Conservation (phyloP, 495 filamentous ascomycete genomes). For the Pyrenopolyporus hunteri region DNA sequence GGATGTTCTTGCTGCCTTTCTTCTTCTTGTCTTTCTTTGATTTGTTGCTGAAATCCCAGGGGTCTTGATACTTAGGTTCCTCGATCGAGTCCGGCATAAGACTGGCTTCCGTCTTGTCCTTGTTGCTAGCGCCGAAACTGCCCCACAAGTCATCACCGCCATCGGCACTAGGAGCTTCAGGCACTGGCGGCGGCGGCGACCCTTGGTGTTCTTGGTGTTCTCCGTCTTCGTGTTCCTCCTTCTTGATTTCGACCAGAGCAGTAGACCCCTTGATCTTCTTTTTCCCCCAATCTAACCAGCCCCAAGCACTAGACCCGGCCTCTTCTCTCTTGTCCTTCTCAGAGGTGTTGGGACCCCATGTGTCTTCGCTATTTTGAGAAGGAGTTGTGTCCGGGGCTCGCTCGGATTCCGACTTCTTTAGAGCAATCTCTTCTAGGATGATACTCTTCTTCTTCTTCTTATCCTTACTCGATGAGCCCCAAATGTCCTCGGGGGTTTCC, state of each 20-base stretch:
- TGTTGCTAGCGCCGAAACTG: constrained; percentile 44
- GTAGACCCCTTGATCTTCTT: constrained; percentile 45
- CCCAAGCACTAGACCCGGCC: constrained; percentile 38
- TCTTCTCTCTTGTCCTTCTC: constrained; percentile 51
- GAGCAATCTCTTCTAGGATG: constrained; percentile 12
- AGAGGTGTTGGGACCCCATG: constrained; percentile 39
- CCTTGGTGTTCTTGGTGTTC: constrained; percentile 36
- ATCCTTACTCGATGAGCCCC: constrained; percentile 9
- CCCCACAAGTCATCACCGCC: constrained; percentile 45
- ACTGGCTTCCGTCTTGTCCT: constrained; percentile 43
- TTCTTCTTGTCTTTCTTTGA: constrained; percentile 52
- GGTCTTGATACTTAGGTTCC: constrained; percentile 51
- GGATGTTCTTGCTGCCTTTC: constrained; percentile 48
- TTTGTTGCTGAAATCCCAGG: constrained; percentile 43
- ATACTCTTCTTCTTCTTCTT: constrained; percentile 32
- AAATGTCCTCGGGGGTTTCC: constrained; percentile 4
- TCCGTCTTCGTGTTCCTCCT: constrained; percentile 30
- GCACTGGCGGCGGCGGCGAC: constrained; percentile 14
- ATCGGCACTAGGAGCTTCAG: constrained; percentile 28
- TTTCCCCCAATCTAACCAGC: constrained; percentile 43
- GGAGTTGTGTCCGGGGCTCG: neutral
- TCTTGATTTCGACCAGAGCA: constrained; percentile 45
- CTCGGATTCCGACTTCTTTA: constrained; percentile 27
- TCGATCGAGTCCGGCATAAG: constrained; percentile 54
- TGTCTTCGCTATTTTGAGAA: constrained; percentile 31